Evolutionary conservation across 2,329 filamentous ascomycete genomes (phyloP).

Genomic region (Colletotrichum tofieldiae): DNA sequence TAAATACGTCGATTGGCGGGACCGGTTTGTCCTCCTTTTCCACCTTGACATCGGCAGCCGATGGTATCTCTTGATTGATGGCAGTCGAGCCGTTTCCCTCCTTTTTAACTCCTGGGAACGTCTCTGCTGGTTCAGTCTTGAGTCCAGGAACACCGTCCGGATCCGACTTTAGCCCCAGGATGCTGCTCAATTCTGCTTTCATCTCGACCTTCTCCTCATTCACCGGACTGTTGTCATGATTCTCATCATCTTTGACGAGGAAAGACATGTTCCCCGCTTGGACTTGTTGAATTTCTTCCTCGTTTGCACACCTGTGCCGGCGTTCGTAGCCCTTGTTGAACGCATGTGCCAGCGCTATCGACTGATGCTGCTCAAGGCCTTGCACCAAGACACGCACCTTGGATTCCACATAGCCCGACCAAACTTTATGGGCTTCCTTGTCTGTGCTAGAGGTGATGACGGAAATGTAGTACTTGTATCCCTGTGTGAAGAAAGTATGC

Average conservation of each 20-base stretch:
- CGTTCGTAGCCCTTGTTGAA: constrained; percentile 96
- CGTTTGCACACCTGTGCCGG: constrained; percentile 78
- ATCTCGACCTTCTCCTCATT: constrained; percentile 36
- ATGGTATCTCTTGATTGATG: background rate
- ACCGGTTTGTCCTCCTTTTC: background rate
- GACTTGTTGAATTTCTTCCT: constrained; percentile 66
- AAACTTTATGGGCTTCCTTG: constrained; percentile 87
- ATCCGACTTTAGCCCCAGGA: constrained; percentile 49
- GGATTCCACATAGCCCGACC: constrained; percentile 94
- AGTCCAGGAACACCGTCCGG: constrained; percentile 45
- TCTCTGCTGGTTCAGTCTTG: constrained; percentile 36
- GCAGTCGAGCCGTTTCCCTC: constrained; percentile 40
- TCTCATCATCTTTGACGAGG: constrained; percentile 56
- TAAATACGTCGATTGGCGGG: constrained; percentile 73
- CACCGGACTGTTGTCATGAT: constrained; percentile 39
- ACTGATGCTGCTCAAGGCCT: constrained; percentile 84
- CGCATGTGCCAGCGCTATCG: constrained; percentile 87
- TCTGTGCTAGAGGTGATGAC: constrained; percentile 87
- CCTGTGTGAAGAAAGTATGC: constrained; percentile 93
- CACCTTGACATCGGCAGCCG: background rate
- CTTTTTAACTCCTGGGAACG: constrained; percentile 32
- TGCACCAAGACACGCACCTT: constrained; percentile 90
- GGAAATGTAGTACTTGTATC: constrained; percentile 96
- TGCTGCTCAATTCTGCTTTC: constrained; percentile 35
- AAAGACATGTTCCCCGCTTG: constrained; percentile 68